Conservation (phyloP, 1,284 basidiomycete species). For the Papiliotrema laurentii region DNA sequence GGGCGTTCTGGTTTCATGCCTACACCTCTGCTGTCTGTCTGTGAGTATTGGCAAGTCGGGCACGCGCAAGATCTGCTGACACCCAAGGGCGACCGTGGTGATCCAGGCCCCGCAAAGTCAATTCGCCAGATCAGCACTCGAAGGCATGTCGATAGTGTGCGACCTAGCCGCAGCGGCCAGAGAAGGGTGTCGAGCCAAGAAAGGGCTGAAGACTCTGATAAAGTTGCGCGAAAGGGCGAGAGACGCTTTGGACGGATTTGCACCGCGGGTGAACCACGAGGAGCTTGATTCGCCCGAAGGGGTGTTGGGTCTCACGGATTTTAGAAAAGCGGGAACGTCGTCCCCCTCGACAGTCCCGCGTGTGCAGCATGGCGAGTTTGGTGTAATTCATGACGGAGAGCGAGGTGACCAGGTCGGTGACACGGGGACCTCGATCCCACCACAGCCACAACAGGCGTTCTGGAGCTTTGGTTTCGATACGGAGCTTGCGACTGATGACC, state of each 20-base stretch:
- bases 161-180: conserved; percentile 42
- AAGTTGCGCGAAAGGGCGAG: conserved; percentile 38
- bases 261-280: background rate
- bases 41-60: conserved; percentile 27
- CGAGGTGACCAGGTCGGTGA: too few relatives aligned
- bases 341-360: too few relatives aligned
- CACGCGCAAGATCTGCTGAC: conserved; percentile 19
- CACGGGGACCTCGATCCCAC: background rate
- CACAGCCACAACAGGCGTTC: background rate
- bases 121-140: conserved; percentile 40
- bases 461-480: background rate
- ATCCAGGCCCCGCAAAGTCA: conserved; percentile 42
- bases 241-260: conserved; percentile 26
- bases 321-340: too few relatives aligned
- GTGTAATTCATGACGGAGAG: too few relatives aligned
- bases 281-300: too few relatives aligned
- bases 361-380: too few relatives aligned
- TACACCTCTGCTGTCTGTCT: conserved; percentile 4
- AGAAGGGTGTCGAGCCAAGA: conserved; percentile 42
- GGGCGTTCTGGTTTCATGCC: conserved; percentile 8
- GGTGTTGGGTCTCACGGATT: too few relatives aligned
- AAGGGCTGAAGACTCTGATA: conserved; percentile 37
- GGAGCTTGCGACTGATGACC: background rate
- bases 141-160: conserved; percentile 40
- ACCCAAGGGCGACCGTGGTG: conserved; percentile 29